phyloP scores from a whole-genome alignment of 495 filamentous ascomycete species.

The Usnea hakonensis region DNA sequence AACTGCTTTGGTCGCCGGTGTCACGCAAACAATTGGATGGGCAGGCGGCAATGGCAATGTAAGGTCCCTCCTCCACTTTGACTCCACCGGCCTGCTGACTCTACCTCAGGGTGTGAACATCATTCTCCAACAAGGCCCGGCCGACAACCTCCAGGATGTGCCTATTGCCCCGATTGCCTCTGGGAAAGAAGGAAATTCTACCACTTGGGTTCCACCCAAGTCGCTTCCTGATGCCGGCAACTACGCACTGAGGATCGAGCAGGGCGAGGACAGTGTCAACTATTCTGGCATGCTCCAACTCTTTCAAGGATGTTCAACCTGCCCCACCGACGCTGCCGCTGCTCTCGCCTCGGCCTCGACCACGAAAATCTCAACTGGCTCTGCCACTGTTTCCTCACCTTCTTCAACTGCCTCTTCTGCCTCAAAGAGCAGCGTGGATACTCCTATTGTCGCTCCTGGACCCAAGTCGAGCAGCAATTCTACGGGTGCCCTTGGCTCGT shows the following conservation, averaged over 20 bases:
- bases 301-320: conserved; percentile 22
- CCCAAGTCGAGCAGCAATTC: conserved; percentile 6
- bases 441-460: conserved; percentile 1
- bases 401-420: conserved; percentile 11
- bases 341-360: conserved; percentile 6
- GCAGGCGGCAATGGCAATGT: conserved; percentile 32
- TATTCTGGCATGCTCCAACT: conserved; percentile 38
- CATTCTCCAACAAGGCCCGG: conserved; percentile 37
- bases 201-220: conserved; percentile 36
- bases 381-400: conserved; percentile 10
- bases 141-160: conserved; percentile 36
- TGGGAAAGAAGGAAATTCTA: conserved; percentile 32
- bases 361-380: neutral
- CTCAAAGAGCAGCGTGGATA: neutral
- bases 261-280: conserved; percentile 34
- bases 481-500: conserved; percentile 6
- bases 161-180: conserved; percentile 30
- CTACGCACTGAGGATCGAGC: conserved; percentile 43
- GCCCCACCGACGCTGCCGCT: conserved; percentile 12
- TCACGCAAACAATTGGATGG: conserved; percentile 34
- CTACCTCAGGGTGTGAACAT: conserved; percentile 31
- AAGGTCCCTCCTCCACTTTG: conserved; percentile 9
- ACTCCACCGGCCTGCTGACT: conserved; percentile 1
- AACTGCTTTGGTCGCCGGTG: conserved; percentile 32
- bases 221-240: conserved; percentile 32